Evolutionary conservation across 2,329 filamentous ascomycete genomes (phyloP).

Genomic region (Bipolaris oryzae): DNA sequence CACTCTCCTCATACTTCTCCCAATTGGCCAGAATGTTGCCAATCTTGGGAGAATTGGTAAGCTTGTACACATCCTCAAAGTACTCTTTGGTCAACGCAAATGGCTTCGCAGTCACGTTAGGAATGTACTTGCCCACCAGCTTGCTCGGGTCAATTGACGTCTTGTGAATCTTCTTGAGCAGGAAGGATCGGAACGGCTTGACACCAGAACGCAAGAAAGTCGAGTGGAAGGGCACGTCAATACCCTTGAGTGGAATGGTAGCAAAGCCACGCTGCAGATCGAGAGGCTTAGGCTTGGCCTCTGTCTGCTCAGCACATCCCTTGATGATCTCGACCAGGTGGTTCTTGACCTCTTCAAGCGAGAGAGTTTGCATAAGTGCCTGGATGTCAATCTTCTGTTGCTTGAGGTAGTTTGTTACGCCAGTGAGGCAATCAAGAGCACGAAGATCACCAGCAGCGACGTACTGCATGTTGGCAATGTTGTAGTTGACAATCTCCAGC

Average conservation of each 20-base stretch:
- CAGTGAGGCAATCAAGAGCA: slow-evolving; percentile 69
- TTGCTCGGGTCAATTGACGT: slow-evolving; percentile 97
- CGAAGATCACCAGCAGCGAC: slow-evolving; percentile 71
- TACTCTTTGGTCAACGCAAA: slow-evolving; percentile 98
- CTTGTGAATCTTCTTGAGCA: slow-evolving; percentile 99
- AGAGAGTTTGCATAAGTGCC: slow-evolving; percentile 82
- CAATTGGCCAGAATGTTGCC: slow-evolving; percentile 81
- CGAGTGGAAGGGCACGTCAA: slow-evolving; percentile 98
- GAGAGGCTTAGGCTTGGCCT: slow-evolving; percentile 84
- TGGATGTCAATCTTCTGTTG: slow-evolving; percentile 97
- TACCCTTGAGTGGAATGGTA: slow-evolving; percentile 94
- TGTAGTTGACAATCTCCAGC: slow-evolving; percentile 98
- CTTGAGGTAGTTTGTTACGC: slow-evolving; percentile 94
- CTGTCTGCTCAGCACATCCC: slow-evolving; percentile 83
- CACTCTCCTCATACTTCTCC: slow-evolving; percentile 58
- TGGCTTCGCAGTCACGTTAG: slow-evolving; percentile 94
- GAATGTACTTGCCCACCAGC: slow-evolving; percentile 97
- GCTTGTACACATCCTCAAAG: slow-evolving; percentile 96
- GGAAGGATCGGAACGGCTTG: slow-evolving; percentile 97
- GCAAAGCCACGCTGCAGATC: slow-evolving; percentile 94
- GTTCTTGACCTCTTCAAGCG: slow-evolving; percentile 87
- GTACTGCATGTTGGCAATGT: slow-evolving; percentile 73
- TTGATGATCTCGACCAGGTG: slow-evolving; percentile 91
- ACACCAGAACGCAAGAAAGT: slow-evolving; percentile 97
- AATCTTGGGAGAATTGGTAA: slow-evolving; percentile 83